Percentiles rank a stretch among this genome's conserved stretches.
These are phyloP conservation scores for Hypoxylon sp. DNA, from an alignment of 2,329 filamentous ascomycete species.

Conservation along the genomic window DNA sequence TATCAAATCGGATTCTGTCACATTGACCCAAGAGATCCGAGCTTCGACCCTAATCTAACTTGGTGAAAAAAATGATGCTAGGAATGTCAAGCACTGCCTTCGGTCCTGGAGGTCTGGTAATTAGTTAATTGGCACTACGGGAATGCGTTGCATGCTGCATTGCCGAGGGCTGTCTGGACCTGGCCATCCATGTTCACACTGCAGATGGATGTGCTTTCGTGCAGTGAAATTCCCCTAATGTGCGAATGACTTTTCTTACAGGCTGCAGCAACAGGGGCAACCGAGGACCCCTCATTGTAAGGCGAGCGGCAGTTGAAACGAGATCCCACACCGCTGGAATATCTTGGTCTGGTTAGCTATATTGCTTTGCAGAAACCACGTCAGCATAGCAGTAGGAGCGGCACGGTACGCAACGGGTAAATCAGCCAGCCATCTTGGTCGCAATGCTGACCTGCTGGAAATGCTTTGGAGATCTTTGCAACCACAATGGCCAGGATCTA, in stretches of 20 bases:
- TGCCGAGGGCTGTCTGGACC: slow-evolving; percentile 40
- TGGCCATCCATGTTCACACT: slow-evolving; percentile 43
- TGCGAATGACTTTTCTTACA: slow-evolving; percentile 46
- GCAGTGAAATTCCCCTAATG: slow-evolving; percentile 48
- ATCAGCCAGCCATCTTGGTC: slow-evolving; percentile 36
- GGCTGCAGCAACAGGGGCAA: slow-evolving; percentile 38
- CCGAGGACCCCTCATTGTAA: slow-evolving; percentile 42
- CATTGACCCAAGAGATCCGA: slow-evolving; percentile 36
- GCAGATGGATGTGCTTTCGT: slow-evolving; percentile 44
- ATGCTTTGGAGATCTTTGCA: slow-evolving; percentile 49
- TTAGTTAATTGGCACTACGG: slow-evolving; percentile 34
- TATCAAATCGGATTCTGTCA: slow-evolving; percentile 42
- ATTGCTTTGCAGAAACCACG: slow-evolving; percentile 45
- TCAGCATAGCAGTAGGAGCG: slow-evolving; percentile 37
- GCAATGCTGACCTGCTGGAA: slow-evolving; percentile 35
- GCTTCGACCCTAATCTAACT: slow-evolving; percentile 38
- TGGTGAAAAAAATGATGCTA: slow-evolving; percentile 26
- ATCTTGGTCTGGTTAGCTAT: slow-evolving; percentile 29
- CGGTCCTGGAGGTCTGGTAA: slow-evolving; percentile 14
- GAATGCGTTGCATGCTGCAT: slow-evolving; percentile 45
- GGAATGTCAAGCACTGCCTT: slow-evolving; percentile 20
- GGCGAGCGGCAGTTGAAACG: slow-evolving; percentile 50
- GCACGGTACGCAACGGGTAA: slow-evolving; percentile 44
- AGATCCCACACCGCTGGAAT: slow-evolving; percentile 46
- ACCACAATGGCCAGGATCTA: slow-evolving; percentile 44